Evolutionary conservation across 169 alveolate species (phyloP).

Genomic region (Babesia caballi): DNA sequence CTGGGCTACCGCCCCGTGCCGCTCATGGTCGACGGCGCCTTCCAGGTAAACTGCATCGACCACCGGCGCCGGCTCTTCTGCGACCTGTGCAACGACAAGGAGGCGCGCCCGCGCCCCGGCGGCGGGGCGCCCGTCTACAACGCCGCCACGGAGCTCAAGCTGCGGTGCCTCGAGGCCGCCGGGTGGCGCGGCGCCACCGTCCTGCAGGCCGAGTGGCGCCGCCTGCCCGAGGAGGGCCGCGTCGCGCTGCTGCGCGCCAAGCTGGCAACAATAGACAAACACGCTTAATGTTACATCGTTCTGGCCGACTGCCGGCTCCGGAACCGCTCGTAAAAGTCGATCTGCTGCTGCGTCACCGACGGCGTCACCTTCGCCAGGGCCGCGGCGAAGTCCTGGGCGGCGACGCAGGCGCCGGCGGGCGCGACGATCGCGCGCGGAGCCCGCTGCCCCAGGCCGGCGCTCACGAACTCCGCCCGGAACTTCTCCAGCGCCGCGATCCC

Average conservation of each 20-base stretch:
- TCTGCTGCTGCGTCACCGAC: slow-evolving; percentile 62
- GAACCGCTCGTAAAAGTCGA: slow-evolving; percentile 58
- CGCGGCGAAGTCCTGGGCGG: slow-evolving; percentile 20
- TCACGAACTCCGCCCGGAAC: background rate
- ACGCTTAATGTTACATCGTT: background rate
- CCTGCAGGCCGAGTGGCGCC: slow-evolving; percentile 14
- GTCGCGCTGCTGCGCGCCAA: slow-evolving; percentile 1
- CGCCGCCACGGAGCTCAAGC: slow-evolving; percentile 21
- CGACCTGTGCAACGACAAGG: slow-evolving; percentile 29
- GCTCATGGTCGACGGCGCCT: slow-evolving; percentile 19
- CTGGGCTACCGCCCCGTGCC: slow-evolving; percentile 30
- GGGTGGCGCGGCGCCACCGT: slow-evolving; percentile 49
- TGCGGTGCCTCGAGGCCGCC: slow-evolving; percentile 22
- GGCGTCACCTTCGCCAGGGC: slow-evolving; percentile 61
- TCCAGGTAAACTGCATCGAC: slow-evolving; percentile 34
- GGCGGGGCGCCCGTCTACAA: background rate
- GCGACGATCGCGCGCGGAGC: slow-evolving; percentile 2
- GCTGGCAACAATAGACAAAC: background rate
- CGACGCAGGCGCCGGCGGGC: slow-evolving; percentile 40
- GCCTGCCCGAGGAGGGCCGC: background rate
- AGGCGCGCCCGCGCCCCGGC: background rate
- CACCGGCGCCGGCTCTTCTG: slow-evolving; percentile 8
- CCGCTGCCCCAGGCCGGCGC: background rate
- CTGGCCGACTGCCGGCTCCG: background rate
- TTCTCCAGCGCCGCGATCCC: slow-evolving; percentile 83